phyloP scores from a whole-genome alignment of 2,329 filamentous ascomycete species.

The Verticillium nubilum region DNA sequence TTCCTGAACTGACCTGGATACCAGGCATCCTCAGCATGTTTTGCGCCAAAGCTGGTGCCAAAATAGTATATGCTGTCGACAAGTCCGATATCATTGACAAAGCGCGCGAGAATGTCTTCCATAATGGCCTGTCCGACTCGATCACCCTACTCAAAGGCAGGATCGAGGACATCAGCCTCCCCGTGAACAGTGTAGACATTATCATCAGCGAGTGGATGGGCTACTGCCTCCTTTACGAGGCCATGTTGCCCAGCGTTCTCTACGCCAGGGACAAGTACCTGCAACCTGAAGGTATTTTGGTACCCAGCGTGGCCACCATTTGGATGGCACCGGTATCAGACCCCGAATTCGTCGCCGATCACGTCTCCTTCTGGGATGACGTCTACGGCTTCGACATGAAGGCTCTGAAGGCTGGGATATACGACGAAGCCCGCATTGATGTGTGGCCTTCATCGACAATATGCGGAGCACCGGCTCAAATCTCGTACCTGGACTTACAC shows the following conservation, averaged over 20 bases:
- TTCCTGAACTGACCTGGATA: background rate
- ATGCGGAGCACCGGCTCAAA: conserved; percentile 56
- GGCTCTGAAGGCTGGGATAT: conserved; percentile 78
- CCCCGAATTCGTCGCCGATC: conserved; percentile 69
- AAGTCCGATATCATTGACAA: conserved; percentile 87
- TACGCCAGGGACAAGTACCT: conserved; percentile 86
- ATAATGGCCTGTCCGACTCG: conserved; percentile 66
- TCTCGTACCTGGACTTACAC: conserved; percentile 74
- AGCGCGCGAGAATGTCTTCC: conserved; percentile 76
- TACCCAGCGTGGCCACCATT: conserved; percentile 79
- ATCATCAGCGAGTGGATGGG: conserved; percentile 99
- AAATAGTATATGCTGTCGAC: conserved; percentile 84
- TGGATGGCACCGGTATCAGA: conserved; percentile 78
- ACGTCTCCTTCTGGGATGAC: conserved; percentile 80
- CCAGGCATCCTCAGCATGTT: conserved; percentile 87
- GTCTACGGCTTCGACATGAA: conserved; percentile 95
- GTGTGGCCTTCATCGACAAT: conserved; percentile 58
- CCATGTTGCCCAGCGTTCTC: conserved; percentile 90
- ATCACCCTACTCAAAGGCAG: conserved; percentile 81
- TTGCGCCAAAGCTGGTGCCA: conserved; percentile 83
- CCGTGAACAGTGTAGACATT: conserved; percentile 79
- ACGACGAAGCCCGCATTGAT: conserved; percentile 76
- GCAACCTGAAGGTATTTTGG: conserved; percentile 71
- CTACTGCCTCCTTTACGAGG: conserved; percentile 87
- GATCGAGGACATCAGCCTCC: conserved; percentile 79